Percentiles rank a stretch among this genome's conserved stretches.
phyloP scores from a whole-genome alignment of 768 basidiomycete species.

The Mycena chlorophos region DNA sequence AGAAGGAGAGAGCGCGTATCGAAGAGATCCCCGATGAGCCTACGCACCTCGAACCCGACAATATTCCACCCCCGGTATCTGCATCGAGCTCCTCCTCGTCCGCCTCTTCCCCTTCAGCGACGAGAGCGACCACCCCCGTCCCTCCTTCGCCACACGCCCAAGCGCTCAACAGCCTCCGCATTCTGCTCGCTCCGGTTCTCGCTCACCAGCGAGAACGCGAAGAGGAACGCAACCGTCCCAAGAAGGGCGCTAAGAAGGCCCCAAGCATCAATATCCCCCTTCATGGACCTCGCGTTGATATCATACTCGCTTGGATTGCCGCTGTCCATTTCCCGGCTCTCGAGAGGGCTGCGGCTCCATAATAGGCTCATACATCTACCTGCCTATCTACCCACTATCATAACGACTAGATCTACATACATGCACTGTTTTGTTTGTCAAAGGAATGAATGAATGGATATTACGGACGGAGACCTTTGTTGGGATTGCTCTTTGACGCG shows the following conservation, averaged over 20 bases:
- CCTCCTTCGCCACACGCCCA: conserved; percentile 40
- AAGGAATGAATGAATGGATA: too few relatives aligned
- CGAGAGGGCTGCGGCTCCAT: conserved; percentile 39
- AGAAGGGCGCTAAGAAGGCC: conserved; percentile 54
- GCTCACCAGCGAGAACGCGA: conserved; percentile 61
- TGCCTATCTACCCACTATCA: neutral
- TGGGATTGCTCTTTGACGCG: neutral
- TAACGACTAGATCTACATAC: neutral
- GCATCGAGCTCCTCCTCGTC: conserved; percentile 11
- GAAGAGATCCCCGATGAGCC: conserved; percentile 32
- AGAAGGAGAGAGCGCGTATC: conserved; percentile 41
- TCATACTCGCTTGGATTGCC: conserved; percentile 82
- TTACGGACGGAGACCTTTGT: neutral
- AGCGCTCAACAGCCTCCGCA: conserved; percentile 66
- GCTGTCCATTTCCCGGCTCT: conserved; percentile 78
- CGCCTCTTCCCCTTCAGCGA: conserved; percentile 23
- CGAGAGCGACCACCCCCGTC: conserved; percentile 29
- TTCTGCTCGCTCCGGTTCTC: conserved; percentile 70
- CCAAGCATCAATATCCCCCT: conserved; percentile 77
- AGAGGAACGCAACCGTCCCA: conserved; percentile 50
- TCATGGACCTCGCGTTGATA: conserved; percentile 83
- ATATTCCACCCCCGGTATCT: conserved; percentile 8
- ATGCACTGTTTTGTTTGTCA: neutral
- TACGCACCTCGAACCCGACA: conserved; percentile 7
- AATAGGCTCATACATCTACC: neutral